Evolutionary conservation across 108 stramenopile species (phyloP), one percentile per base, ranked within the genome.

Genomic region (Cyclotella sp.): DNA sequence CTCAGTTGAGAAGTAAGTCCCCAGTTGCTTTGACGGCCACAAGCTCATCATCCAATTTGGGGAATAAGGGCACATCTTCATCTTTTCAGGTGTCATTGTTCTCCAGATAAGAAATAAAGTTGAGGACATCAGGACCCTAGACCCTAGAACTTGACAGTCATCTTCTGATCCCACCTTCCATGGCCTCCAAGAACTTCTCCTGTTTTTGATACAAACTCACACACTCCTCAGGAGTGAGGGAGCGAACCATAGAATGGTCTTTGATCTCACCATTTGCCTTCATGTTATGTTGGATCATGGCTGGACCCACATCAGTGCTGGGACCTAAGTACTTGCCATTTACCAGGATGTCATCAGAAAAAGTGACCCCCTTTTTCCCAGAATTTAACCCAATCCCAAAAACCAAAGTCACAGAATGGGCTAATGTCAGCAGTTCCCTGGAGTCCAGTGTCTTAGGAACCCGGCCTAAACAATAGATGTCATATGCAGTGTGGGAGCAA

Each of bases 191-290:
- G 29, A 62, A 72, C 3, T n/a, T 13, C 3, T 46, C 29, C 16
- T 15, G 43, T 2, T 3, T 0, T 16, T 24, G 45, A 6, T 5
- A 34, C 34, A 34, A 2, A 34, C 6, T 34, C 34, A 34, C 34
- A 34, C 34, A 34, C 34, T 34, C 34, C 2, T 34, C 6, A 34
- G 34, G 34, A 34, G 34, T 34, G 34, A 34, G 6, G 34, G 22
- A 27, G 6, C 60, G 26, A 9, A 49, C 3, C 18, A 60, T 72
- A 0, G 43, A 28, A 0, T 60, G 13, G 18, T 42, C 9, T 4
- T 80, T 64, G 21, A 64, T 10, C 49, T 72, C 43, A 0, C 84
- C 79, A 47, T 78, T 80, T 1, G 11, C 52, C 24, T 63, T 66
- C 19, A 81, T 51, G 3, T 80, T 81, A n/a, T 34, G 34, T 34